Evolutionary conservation across 495 filamentous ascomycete species (phyloP).

Genomic region (Tuber calosporum): DNA sequence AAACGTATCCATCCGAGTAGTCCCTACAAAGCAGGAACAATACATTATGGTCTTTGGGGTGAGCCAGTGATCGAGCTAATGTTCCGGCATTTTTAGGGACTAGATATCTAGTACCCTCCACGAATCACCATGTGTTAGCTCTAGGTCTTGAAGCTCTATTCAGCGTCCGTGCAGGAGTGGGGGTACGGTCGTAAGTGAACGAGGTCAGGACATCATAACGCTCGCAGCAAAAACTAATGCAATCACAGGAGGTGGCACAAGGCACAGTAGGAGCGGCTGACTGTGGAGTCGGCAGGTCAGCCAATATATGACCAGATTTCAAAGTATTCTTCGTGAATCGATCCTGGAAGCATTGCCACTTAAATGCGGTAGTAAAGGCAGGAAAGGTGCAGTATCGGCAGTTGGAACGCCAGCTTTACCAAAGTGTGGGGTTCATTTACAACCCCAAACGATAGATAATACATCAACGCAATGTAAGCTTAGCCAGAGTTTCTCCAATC

Average conservation of each 20-base stretch:
- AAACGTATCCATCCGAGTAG: background rate
- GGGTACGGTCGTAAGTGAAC: background rate
- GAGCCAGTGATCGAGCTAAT: background rate
- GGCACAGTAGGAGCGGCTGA: background rate
- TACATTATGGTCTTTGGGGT: background rate
- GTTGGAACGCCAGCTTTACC: background rate
- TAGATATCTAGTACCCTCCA: background rate
- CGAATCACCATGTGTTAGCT: background rate
- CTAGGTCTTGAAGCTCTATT: background rate
- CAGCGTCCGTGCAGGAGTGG: background rate
- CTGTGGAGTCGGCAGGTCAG: background rate
- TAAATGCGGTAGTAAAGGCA: background rate
- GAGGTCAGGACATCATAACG: background rate
- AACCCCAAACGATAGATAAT: background rate
- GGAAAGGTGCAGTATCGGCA: background rate
- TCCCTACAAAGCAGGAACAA: background rate
- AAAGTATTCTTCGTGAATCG: too few relatives aligned
- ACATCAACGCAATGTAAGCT: background rate
- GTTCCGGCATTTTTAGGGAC: background rate
- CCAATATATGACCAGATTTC: background rate
- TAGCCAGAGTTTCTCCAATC: background rate
- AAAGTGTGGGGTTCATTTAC: background rate
- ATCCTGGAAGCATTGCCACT: background rate
- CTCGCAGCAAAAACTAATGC: background rate
- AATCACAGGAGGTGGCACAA: background rate